Base-by-base conservation (phyloP, 306 rosid species). In the Parietaria judaica region DNA sequence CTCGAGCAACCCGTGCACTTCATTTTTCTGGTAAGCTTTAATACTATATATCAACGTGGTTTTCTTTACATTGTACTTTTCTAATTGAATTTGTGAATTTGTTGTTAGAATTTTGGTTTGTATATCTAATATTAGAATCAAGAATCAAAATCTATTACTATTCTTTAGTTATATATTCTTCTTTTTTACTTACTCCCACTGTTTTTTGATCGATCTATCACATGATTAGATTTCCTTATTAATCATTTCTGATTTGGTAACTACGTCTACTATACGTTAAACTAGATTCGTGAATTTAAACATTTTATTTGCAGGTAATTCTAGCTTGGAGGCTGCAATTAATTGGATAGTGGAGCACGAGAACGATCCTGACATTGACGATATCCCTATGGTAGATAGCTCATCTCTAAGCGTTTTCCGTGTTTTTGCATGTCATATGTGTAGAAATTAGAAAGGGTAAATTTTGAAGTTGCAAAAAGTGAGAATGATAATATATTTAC, bases 311-410 rank as follows among this genome's bases (percentile, higher is more conserved):
- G 45, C 70, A 92, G 96, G 95, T 72, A 88, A 86, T 76, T 61
- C 78, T 66, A 67, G 99, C 70, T 74, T 92, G 63, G 99, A 92
- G 81, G 88, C 86, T 72, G 95, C 96, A 23, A 81, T 92, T 53
- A 86, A 63, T 73, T 92, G 99, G 99, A 75, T 92, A 65, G 96
- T 84, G 49, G 96, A 88, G 73, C 95, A 86, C 39, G 99, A 92
- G 79, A 71, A 81, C 78, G 95, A 83, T 54, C 55, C 81, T 13
- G 90, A 86, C 70, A 78, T 92, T 61, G 99, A 92, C 65, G 76
- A 88, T 81, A 86, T 92, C 88, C 95, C 96, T 70, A 56, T 79
- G 92, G 99, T 92, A 88, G 44, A 63, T 44, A 23, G 52, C 6
- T 56, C 65, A 14, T 54, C 11, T 61, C 49, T 62, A 60, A 6